Evolutionary conservation across 1,139 yeast species (phyloP), one percentile per base, ranked within the genome.

Genomic region (Suhomyces ambrosiae): DNA sequence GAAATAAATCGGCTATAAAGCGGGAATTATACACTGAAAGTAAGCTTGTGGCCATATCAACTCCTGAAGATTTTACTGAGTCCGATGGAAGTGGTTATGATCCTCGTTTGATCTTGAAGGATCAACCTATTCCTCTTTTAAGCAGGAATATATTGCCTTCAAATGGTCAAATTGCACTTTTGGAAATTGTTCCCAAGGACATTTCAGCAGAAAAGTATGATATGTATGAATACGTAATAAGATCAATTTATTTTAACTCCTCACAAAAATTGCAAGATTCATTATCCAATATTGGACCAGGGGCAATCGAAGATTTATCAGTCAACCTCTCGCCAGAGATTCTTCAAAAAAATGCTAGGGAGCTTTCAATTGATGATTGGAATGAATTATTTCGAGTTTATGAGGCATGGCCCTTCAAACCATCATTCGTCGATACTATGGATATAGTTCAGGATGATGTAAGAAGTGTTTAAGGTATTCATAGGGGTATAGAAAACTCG

Each of bases 361-460:
- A 75, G 3, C 61, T 89, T 40, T 65, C 79, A 0, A 54, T 67
- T 5, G 76, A 74, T 1, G 94, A 88, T 13, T 68, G 83, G 44
- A 44, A 67, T 6, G 50, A 56, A 5, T 55, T 90, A 7, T 69
- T 80, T 3, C 58, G 72, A 4, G 70, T 64, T 3, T 86, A 83
- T 54, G 74, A 71, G 31, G 56, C 63, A 15, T 90, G 97, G 97
- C 94, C 97, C 0, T 90, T 89, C 66, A 88, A 82, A 59, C 97
- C 97, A 1, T 31, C 62, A 0, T 46, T 43, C 14, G 47, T 49
- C 8, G 64, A 59, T 24, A 55, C 54, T 11, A 37, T 53, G 42
- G 55, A 50, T 28, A 37, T 56, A 8, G 47, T 52, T 10, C 50
- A 49, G 29, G 60, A 54, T 13, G 58, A 53, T 14, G 35, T 47